Evolutionary conservation across 2,329 filamentous ascomycete genomes (phyloP).

Genomic region (Talaromyces sp.): DNA sequence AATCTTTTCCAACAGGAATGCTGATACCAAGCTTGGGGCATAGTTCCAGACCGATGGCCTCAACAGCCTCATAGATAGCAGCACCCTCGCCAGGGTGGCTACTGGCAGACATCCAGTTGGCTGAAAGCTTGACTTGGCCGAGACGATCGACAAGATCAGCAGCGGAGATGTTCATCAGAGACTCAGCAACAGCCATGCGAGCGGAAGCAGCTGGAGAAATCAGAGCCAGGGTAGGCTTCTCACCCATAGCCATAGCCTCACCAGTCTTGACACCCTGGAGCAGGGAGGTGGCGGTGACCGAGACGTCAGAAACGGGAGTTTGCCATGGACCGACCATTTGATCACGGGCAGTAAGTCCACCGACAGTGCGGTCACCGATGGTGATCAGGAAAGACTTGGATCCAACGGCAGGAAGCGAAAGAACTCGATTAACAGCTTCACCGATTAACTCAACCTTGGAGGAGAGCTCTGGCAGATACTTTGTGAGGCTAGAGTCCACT

Average conservation of each 20-base stretch:
- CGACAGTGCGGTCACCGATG: conserved; percentile 89
- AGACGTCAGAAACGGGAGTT: conserved; percentile 88
- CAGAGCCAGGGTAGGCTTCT: conserved; percentile 84
- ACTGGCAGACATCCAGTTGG: conserved; percentile 99
- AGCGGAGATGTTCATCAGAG: conserved; percentile 88
- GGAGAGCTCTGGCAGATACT: conserved; percentile 63
- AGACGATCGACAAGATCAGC: conserved; percentile 73
- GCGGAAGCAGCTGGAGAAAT: conserved; percentile 90
- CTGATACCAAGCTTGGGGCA: conserved; percentile 88
- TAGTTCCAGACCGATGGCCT: conserved; percentile 89
- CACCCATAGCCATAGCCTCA: conserved; percentile 98
- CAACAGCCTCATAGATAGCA: conserved; percentile 87
- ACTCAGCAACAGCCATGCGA: conserved; percentile 94
- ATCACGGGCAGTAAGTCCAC: conserved; percentile 83
- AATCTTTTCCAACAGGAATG: conserved; percentile 97
- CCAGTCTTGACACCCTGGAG: conserved; percentile 73
- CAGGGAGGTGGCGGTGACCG: conserved; percentile 84
- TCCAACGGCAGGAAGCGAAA: conserved; percentile 85
- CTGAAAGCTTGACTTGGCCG: conserved; percentile 80
- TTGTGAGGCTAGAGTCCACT: conserved; percentile 75
- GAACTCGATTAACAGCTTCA: conserved; percentile 78
- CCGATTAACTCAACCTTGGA: conserved; percentile 53
- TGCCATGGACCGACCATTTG: conserved; percentile 98
- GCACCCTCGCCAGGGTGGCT: conserved; percentile 91
- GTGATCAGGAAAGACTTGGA: conserved; percentile 98